These are phyloP conservation scores for Pharnaceum exiguum DNA, from an alignment of 148 eudicot species.

Conservation along the genomic window DNA sequence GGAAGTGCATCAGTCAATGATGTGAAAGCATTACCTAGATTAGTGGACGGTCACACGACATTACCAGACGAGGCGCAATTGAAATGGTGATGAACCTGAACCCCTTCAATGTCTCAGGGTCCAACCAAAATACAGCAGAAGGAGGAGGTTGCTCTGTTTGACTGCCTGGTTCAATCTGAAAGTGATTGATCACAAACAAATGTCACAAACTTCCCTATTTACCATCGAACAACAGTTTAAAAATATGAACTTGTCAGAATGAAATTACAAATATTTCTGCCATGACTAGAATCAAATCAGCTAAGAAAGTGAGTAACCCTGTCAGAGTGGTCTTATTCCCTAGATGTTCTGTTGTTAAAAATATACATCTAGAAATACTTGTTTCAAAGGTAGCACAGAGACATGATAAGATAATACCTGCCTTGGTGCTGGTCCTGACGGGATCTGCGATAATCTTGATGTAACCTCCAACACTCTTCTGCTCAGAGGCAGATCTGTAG, in stretches of 20 bases:
- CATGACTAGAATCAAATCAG: no score
- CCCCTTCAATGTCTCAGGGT: constrained; percentile 66
- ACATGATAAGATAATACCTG: constrained; percentile 51
- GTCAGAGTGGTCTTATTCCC: no score
- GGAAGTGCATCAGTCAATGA: constrained; percentile 6
- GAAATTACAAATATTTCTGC: no score
- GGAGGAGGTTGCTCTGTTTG: constrained; percentile 99
- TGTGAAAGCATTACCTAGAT: neutral
- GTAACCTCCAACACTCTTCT: constrained; percentile 76
- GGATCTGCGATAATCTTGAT: constrained; percentile 79
- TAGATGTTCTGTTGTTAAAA: no score
- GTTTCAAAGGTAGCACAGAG: neutral
- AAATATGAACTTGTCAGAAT: neutral
- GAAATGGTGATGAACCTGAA: constrained; percentile 91
- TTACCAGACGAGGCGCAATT: constrained; percentile 97
- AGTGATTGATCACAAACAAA: neutral
- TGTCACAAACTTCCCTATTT: neutral
- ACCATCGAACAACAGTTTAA: neutral
- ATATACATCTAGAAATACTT: neutral
- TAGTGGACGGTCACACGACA: constrained; percentile 7
- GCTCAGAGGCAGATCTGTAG: constrained; percentile 38
- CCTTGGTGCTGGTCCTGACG: constrained; percentile 93
- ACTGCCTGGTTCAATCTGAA: constrained; percentile 93
- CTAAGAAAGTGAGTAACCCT: no score
- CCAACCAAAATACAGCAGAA: constrained; percentile 82